These are phyloP conservation scores for Chondrus crispus DNA, from an alignment of 23 red algal genomes.

Conservation along the genomic window DNA sequence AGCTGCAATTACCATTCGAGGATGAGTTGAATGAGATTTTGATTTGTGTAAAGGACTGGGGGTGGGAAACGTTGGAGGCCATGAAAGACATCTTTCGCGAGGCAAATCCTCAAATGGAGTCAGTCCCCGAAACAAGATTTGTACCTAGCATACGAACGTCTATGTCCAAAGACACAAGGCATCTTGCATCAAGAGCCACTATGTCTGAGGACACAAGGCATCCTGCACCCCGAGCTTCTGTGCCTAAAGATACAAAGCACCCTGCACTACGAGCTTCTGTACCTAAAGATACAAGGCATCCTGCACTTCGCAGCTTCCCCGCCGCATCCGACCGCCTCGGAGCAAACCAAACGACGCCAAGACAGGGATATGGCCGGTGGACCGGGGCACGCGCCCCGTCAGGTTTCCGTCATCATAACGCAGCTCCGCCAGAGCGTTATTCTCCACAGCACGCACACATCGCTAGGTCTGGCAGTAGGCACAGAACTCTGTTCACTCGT, in stretches of 20 bases:
- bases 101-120: background rate
- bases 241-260: background rate
- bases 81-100: constrained; percentile 46
- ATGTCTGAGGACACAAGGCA: background rate
- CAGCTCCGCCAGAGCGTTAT: background rate
- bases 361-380: background rate
- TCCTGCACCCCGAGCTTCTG: background rate
- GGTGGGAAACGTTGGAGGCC: constrained; percentile 31
- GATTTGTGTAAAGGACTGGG: background rate
- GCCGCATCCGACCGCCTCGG: background rate
- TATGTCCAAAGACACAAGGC: background rate
- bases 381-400: background rate
- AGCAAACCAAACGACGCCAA: background rate
- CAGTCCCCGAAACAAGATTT: background rate
- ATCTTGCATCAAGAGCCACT: background rate
- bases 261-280: background rate
- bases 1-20: constrained; percentile 32
- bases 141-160: background rate
- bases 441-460: background rate
- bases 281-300: background rate
- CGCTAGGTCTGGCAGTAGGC: background rate
- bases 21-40: background rate
- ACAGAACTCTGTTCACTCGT: background rate
- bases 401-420: background rate
- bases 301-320: no score